These are phyloP conservation scores for Hamamelis virginiana DNA, from an alignment of 164 flowering plant species.

Conservation along the genomic window DNA sequence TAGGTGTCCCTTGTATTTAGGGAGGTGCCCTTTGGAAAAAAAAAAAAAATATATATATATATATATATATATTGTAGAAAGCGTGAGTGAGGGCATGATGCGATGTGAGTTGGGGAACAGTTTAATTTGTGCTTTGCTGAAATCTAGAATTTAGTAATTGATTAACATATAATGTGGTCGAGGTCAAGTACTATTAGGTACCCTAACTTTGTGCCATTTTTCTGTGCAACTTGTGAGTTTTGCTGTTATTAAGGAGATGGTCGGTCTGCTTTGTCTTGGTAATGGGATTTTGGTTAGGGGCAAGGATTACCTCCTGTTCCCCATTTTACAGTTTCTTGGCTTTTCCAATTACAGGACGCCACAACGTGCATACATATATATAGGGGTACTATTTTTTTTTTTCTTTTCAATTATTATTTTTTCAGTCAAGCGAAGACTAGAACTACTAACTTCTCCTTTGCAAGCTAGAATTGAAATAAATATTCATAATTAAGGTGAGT, in stretches of 20 bases:
- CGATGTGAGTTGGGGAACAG: slow-evolving; percentile 10
- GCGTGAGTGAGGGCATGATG: slow-evolving; percentile 1
- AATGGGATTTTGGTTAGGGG: slow-evolving; percentile 4
- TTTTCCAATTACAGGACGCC: not conserved
- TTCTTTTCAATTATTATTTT: too few relatives aligned
- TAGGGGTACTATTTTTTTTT: not conserved
- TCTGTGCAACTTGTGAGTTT: slow-evolving; percentile 16
- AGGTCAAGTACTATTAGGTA: slow-evolving; percentile 7
- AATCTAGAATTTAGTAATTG: slow-evolving; percentile 24
- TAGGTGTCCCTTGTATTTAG: slow-evolving; percentile 4
- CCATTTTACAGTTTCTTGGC: slow-evolving; percentile 7
- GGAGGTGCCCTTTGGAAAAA: not conserved
- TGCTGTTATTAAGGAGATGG: slow-evolving; percentile 50
- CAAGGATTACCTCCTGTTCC: not conserved
- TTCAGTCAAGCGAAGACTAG: too few relatives aligned
- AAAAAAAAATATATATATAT: too few relatives aligned
- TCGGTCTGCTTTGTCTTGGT: slow-evolving; percentile 21
- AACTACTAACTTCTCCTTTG: too few relatives aligned
- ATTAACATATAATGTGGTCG: slow-evolving; percentile 23
- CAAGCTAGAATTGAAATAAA: too few relatives aligned
- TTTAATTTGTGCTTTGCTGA: slow-evolving; percentile 32
- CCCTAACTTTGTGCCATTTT: slow-evolving; percentile 5
- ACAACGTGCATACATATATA: not conserved
- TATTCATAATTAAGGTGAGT: too few relatives aligned
- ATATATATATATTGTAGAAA: too few relatives aligned